Conservation (phyloP, 257 asterid species). For the Jacaranda copaia region DNA sequence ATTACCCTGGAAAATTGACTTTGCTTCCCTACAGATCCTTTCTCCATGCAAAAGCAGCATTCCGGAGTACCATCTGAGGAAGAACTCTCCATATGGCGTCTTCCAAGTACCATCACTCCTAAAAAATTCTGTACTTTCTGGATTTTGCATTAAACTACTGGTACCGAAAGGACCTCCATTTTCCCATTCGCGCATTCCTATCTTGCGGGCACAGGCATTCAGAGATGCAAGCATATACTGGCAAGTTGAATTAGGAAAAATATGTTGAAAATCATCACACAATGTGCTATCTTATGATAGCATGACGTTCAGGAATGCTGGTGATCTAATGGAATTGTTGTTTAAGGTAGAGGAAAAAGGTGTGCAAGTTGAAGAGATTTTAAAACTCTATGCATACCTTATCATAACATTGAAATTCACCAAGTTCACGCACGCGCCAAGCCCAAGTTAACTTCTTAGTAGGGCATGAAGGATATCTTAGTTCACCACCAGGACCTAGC, state of each 20-base stretch:
- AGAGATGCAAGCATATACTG: constrained; percentile 86
- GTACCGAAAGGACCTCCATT: constrained; percentile 61
- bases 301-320: no score
- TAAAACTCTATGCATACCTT: constrained; percentile 49
- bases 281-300: no score
- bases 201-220: constrained; percentile 57
- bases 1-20: constrained; percentile 59
- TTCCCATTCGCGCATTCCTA: constrained; percentile 72
- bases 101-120: constrained; percentile 66
- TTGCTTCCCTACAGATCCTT: constrained; percentile 75
- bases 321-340: neutral
- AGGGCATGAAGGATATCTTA: constrained; percentile 56
- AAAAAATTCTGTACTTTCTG: constrained; percentile 63
- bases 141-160: constrained; percentile 53
- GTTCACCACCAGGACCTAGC: constrained; percentile 82
- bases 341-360: constrained; percentile 11
- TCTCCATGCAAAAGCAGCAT: constrained; percentile 79
- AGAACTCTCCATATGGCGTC: constrained; percentile 71
- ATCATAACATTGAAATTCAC: constrained; percentile 85
- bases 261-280: constrained; percentile 6
- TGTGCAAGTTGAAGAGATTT: neutral
- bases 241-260: constrained; percentile 43
- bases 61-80: constrained; percentile 78
- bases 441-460: constrained; percentile 39
- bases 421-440: constrained; percentile 65